Evolutionary conservation across 495 filamentous ascomycete species (phyloP).

Genomic region (Penicilliopsis zonata): DNA sequence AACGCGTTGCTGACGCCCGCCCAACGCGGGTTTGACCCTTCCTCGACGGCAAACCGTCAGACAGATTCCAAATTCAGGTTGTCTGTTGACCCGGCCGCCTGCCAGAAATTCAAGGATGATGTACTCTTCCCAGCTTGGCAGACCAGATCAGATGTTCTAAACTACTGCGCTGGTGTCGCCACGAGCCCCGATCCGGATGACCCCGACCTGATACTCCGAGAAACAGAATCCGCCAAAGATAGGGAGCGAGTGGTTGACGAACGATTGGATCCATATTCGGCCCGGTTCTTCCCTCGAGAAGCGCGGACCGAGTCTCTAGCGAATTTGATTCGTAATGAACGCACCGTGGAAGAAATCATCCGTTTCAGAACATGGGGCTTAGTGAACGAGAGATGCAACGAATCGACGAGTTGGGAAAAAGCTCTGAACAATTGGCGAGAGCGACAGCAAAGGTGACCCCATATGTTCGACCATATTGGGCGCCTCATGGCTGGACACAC

Average conservation of each 20-base stretch:
- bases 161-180: constrained; percentile 83
- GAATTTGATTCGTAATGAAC: constrained; percentile 66
- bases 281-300: constrained; percentile 71
- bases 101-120: constrained; percentile 60
- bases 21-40: constrained; percentile 60
- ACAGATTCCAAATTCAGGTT: constrained; percentile 25
- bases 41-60: constrained; percentile 54
- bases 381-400: constrained; percentile 67
- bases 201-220: constrained; percentile 58
- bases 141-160: constrained; percentile 68
- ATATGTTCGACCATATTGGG: too few relatives aligned
- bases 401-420: constrained; percentile 46
- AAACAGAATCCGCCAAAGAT: constrained; percentile 57
- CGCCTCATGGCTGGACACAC: too few relatives aligned
- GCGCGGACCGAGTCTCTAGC: constrained; percentile 75
- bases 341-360: constrained; percentile 78
- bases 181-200: constrained; percentile 81
- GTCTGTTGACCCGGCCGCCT: constrained; percentile 47
- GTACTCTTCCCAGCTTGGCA: constrained; percentile 88
- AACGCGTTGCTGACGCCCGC: constrained; percentile 81
- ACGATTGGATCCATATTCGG: constrained; percentile 84
- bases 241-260: constrained; percentile 76
- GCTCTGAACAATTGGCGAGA: constrained; percentile 51
- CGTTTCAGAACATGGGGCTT: constrained; percentile 71
- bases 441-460: constrained; percentile 15